Conservation (phyloP, 305 asterid species). For the Solanum hybrid region DNA sequence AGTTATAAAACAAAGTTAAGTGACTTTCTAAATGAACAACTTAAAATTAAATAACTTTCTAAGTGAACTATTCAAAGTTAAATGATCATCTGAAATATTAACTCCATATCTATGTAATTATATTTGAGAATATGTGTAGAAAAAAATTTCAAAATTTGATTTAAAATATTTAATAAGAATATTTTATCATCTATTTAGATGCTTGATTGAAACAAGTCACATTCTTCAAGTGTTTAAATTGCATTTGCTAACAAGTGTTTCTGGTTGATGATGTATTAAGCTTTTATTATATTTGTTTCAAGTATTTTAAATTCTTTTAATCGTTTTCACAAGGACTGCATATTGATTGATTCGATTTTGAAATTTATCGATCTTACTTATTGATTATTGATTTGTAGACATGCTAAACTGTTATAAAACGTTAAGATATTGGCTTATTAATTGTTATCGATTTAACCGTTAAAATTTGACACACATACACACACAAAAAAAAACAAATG, state of each 20-base stretch:
- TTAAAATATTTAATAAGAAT: background rate
- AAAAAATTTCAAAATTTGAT: background rate
- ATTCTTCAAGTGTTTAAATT: background rate
- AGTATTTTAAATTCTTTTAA: background rate
- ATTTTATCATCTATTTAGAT: background rate
- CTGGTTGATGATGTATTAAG: background rate
- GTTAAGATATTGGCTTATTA: too few species aligned
- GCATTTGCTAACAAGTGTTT: background rate
- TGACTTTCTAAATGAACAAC: too few species aligned
- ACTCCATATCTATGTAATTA: background rate
- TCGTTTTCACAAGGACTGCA: background rate
- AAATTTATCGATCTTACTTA: too few species aligned
- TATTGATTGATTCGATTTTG: background rate
- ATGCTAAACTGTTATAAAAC: too few species aligned
- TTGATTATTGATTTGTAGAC: too few species aligned
- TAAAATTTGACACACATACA: too few species aligned
- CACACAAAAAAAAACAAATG: background rate
- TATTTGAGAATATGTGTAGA: background rate
- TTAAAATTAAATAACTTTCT: too few species aligned
- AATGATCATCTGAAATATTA: too few species aligned
- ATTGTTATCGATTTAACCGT: too few species aligned
- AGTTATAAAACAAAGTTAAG: too few species aligned
- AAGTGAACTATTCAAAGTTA: background rate
- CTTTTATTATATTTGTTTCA: background rate
- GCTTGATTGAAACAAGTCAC: background rate